Base-by-base conservation (phyloP, 2,329 filamentous ascomycete species). In the Ophiostoma australiae region DNA sequence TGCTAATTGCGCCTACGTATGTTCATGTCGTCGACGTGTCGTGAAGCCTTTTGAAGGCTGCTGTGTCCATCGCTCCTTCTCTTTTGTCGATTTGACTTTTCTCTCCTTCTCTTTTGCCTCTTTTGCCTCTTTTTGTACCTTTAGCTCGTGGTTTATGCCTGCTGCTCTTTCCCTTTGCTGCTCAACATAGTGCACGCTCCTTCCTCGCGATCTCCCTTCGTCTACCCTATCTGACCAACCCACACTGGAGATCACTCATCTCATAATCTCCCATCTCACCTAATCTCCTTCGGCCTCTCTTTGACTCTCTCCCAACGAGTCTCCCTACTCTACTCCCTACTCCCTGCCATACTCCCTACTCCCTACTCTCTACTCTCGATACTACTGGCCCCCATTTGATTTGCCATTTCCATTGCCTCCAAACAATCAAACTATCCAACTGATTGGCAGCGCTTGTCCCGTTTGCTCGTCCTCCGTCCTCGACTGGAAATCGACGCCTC, bases 371-470 rank as follows among this genome's bases (percentile, higher is more conserved):
- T 27, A 27, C 52, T 58, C 52, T 31, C 23, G 13, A 27, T n/a
- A 31, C 58, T 63, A 63, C 58, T 31, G 27, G 27, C 52, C 17
- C n/a, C n/a, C 23, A 58, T 58, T 63, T 33, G n/a, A 23, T 44
- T 48, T 52, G 8, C 63, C 35, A 66, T 10, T 10, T 39, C 63
- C 20, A 39, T 37, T n/a, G 13, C 35, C 35, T 39, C 35, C 35
- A 66, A n/a, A 65, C 35, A 66, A 66, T 66, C 48, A 63, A 55
- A 35, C 66, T 17, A 70, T 68, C 65, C 23, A 33, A 52, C 68
- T 70, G 71, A 72, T 72, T 72, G 65, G 69, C 69, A 72, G 71
- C 66, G 68, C 67, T 37, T 71, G 69, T 61, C 63, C 70, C 61
- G 33, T 67, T 71, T 67, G 23, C 35, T 37, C 67, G 35, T 8